Evolutionary conservation across 1,139 yeast species (phyloP).

Genomic region (Candida neerlandica): DNA sequence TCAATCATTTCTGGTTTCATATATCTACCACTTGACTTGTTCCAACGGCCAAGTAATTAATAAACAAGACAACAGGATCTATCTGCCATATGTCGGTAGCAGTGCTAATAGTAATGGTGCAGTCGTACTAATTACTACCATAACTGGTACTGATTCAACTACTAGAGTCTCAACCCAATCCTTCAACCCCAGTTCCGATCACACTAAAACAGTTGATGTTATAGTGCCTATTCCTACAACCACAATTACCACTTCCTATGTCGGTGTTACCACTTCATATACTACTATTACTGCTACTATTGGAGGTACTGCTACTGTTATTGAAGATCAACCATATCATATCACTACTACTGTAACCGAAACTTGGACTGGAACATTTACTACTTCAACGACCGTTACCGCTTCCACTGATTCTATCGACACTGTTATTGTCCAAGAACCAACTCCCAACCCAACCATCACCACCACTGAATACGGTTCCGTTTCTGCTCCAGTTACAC

Average conservation of each 20-base stretch:
- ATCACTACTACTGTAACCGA: constrained; percentile 15
- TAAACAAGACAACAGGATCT: background rate
- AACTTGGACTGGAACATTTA: constrained; percentile 17
- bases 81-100: constrained; percentile 16
- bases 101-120: constrained; percentile 21
- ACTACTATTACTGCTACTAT: constrained; percentile 14
- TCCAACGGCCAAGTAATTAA: background rate
- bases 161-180: constrained; percentile 26
- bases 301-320: constrained; percentile 22
- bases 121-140: constrained; percentile 8
- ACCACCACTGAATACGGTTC: constrained; percentile 9
- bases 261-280: constrained; percentile 15
- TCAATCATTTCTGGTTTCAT: background rate
- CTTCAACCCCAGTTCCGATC: constrained; percentile 11
- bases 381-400: constrained; percentile 13
- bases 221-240: constrained; percentile 18
- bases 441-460: constrained; percentile 14
- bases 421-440: constrained; percentile 20
- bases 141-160: constrained; percentile 12
- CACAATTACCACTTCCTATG: constrained; percentile 17
- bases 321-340: constrained; percentile 18
- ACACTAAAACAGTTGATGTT: constrained; percentile 22
- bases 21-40: background rate
- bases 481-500: constrained; percentile 14
- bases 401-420: background rate